These are phyloP conservation scores for Ochromonas danica DNA, from an alignment of 108 stramenopile genomes.

Conservation along the genomic window DNA sequence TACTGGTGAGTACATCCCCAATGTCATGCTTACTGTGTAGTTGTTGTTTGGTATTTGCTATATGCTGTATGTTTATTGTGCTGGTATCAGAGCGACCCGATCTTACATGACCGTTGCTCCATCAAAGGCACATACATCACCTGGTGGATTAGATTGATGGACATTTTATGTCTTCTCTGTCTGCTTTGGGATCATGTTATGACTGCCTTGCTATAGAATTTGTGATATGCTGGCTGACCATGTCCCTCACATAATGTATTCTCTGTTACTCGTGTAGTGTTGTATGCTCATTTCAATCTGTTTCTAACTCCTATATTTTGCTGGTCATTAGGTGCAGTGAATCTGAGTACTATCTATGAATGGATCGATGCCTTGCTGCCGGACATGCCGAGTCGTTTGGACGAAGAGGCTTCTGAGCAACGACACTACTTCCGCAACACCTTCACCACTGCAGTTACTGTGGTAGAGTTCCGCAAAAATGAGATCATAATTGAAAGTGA, in stretches of 20 bases:
- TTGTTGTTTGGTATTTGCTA: background rate
- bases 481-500: conserved; percentile 44
- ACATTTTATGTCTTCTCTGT: too few relatives aligned
- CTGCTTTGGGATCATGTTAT: too few relatives aligned
- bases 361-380: conserved; percentile 49
- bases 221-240: too few relatives aligned
- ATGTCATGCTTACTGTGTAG: background rate
- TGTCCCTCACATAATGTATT: too few relatives aligned
- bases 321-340: background rate
- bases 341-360: conserved; percentile 43
- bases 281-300: too few relatives aligned
- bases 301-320: too few relatives aligned
- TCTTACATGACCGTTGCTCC: conserved; percentile 10
- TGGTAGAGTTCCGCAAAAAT: conserved; percentile 33
- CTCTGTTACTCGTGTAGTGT: too few relatives aligned
- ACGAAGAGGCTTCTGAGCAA: conserved; percentile 34
- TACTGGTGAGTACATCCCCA: background rate
- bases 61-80: background rate
- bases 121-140: conserved; percentile 24
- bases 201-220: too few relatives aligned
- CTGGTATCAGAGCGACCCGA: conserved; percentile 26
- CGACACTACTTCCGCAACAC: conserved; percentile 44
- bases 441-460: conserved; percentile 40
- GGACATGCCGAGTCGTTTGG: conserved; percentile 45
- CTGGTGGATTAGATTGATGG: too few relatives aligned